These are phyloP conservation scores for Dichotomopilus funicola DNA, from an alignment of 2,329 filamentous ascomycete genomes.

Conservation along the genomic window DNA sequence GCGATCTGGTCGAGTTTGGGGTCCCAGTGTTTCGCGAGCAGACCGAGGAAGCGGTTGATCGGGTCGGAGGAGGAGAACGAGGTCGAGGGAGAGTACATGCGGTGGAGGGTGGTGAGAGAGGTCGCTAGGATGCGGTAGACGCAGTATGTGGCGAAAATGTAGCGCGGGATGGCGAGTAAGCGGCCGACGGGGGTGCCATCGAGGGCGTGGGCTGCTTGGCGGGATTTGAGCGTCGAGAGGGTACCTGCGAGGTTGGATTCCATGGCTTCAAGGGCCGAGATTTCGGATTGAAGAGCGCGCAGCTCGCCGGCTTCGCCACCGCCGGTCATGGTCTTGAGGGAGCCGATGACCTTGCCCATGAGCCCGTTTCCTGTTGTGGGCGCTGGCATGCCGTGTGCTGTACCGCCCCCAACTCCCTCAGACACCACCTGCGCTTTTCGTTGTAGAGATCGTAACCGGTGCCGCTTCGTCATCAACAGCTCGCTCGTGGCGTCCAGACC, in stretches of 20 bases:
- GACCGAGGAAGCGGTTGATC: conserved; percentile 73
- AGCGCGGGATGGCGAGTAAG: conserved; percentile 54
- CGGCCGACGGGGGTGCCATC: conserved; percentile 62
- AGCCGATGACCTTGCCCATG: conserved; percentile 67
- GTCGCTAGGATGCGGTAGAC: conserved; percentile 75
- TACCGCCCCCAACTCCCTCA: conserved; percentile 23
- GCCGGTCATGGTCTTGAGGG: conserved; percentile 50
- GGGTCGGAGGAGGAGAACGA: conserved; percentile 68
- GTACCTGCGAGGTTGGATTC: conserved; percentile 61
- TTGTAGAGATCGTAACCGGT: conserved; percentile 63
- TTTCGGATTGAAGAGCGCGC: conserved; percentile 62
- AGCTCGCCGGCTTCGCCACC: conserved; percentile 55
- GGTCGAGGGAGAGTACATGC: conserved; percentile 41
- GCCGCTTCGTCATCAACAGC: conserved; percentile 69
- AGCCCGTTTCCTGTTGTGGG: conserved; percentile 45
- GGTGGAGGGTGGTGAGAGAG: conserved; percentile 58
- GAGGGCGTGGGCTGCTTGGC: conserved; percentile 57
- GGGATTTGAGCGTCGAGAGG: conserved; percentile 55
- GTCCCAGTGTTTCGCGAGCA: conserved; percentile 78
- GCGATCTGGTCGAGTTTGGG: conserved; percentile 73
- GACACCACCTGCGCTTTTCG: conserved; percentile 42
- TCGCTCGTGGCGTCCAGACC: conserved; percentile 73
- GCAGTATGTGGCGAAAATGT: conserved; percentile 74
- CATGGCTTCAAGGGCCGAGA: conserved; percentile 75
- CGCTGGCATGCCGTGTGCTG: conserved; percentile 9